These are phyloP conservation scores for Wickerhamiella kurtzmanii DNA, from an alignment of 805 yeast species.

Conservation along the genomic window DNA sequence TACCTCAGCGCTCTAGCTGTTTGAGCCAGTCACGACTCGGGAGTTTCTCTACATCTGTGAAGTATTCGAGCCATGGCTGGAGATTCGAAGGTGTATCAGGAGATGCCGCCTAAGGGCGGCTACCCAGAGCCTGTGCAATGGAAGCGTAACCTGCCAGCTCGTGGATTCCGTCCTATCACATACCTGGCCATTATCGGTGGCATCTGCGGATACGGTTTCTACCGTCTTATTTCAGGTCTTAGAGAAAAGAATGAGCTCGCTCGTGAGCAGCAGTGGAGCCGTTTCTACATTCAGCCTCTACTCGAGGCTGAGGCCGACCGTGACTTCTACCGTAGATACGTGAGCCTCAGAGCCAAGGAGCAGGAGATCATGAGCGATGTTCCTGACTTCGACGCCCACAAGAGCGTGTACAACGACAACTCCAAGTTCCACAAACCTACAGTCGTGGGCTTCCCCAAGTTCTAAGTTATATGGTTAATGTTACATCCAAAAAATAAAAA, in stretches of 20 bases:
- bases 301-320: constrained; percentile 75
- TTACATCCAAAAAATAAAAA: not conserved
- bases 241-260: constrained; percentile 59
- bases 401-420: constrained; percentile 34
- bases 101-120: constrained; percentile 77
- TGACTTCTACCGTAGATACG: constrained; percentile 56
- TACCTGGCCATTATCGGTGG: constrained; percentile 55
- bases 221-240: constrained; percentile 49
- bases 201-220: constrained; percentile 59
- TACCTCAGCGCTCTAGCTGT: not conserved
- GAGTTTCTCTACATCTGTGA: not conserved
- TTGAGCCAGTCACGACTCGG: not conserved
- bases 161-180: constrained; percentile 70
- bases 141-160: constrained; percentile 73
- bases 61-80: not conserved
- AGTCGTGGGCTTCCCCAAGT: constrained; percentile 23
- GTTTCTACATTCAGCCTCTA: constrained; percentile 58
- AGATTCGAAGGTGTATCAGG: constrained; percentile 34
- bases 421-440: constrained; percentile 28
- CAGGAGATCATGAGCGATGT: constrained; percentile 50
- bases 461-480: constrained; percentile 5
- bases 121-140: constrained; percentile 70
- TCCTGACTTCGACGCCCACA: constrained; percentile 47
- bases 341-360: constrained; percentile 55
- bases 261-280: constrained; percentile 66